A percentile compares a stretch with the other conserved stretches of the same genome.
Conservation (phyloP, 73 alveolate genomes). For the Diophrys sp. region DNA sequence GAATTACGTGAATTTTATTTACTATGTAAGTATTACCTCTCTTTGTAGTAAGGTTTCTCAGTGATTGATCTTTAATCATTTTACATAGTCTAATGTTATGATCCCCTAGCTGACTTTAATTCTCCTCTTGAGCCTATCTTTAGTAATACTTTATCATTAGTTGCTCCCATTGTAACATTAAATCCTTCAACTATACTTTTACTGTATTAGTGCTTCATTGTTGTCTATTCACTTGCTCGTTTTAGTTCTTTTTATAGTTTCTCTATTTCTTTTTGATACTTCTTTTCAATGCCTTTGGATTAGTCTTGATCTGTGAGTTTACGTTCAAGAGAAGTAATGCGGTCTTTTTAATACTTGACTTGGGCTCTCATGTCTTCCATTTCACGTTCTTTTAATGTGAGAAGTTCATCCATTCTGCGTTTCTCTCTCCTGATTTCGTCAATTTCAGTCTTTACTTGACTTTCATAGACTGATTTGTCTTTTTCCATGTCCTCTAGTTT, state of each 20-base stretch:
- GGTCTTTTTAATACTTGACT: neutral
- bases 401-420: conserved; percentile 7
- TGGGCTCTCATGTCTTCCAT: neutral
- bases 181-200: no score
- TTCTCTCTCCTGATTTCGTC: conserved; percentile 10
- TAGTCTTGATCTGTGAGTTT: neutral
- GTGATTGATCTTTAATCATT: no score
- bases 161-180: no score
- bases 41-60: no score
- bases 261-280: neutral
- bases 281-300: neutral
- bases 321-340: neutral
- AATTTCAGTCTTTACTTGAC: neutral
- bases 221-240: no score
- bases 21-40: no score
- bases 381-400: conserved; percentile 5
- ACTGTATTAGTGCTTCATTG: no score
- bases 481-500: conserved; percentile 6
- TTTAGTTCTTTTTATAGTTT: neutral
- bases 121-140: neutral
- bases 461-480: neutral
- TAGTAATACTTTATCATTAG: neutral
- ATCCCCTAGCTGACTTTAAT: neutral
- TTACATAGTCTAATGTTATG: no score
- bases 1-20: no score